Evolutionary conservation across 441 rosid genomes (phyloP).

Genomic region (Brassica hybrid): DNA sequence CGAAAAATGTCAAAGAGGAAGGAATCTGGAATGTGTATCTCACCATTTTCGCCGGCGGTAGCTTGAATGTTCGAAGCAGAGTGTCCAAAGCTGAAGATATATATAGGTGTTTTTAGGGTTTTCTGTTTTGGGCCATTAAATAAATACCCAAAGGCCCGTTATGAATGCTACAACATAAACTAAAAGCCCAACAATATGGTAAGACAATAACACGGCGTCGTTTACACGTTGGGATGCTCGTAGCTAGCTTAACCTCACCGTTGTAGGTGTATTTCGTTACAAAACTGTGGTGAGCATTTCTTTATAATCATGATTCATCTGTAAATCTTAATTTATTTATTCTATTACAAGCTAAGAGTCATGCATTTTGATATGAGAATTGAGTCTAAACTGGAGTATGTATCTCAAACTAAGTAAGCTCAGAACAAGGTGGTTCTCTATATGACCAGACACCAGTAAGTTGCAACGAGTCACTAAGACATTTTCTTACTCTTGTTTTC

Average conservation of each 20-base stretch:
- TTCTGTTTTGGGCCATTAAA: too few relatives aligned
- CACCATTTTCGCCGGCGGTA: conserved; percentile 40
- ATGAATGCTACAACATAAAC: neutral
- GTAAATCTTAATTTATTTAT: too few relatives aligned
- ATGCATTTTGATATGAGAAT: neutral
- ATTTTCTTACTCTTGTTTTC: conserved; percentile 18
- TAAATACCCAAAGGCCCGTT: neutral
- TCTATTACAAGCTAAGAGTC: too few relatives aligned
- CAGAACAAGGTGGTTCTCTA: conserved; percentile 25
- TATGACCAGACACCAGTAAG: conserved; percentile 18
- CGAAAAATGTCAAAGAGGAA: neutral
- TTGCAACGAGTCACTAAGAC: conserved; percentile 16
- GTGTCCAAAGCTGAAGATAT: neutral
- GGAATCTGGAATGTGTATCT: conserved; percentile 7
- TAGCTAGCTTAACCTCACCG: neutral
- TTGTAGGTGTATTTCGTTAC: too few relatives aligned
- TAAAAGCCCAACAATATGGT: neutral
- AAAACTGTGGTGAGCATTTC: neutral
- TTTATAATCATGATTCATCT: too few relatives aligned
- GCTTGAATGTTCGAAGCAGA: conserved; percentile 9
- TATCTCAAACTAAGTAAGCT: conserved; percentile 15
- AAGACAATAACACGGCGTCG: neutral
- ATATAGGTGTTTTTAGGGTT: conserved; percentile 15
- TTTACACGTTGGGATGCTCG: neutral
- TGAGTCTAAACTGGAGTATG: neutral